Evolutionary conservation across 2,329 filamentous ascomycete genomes (phyloP).

Genomic region (Torrubiellomyces zombiae): DNA sequence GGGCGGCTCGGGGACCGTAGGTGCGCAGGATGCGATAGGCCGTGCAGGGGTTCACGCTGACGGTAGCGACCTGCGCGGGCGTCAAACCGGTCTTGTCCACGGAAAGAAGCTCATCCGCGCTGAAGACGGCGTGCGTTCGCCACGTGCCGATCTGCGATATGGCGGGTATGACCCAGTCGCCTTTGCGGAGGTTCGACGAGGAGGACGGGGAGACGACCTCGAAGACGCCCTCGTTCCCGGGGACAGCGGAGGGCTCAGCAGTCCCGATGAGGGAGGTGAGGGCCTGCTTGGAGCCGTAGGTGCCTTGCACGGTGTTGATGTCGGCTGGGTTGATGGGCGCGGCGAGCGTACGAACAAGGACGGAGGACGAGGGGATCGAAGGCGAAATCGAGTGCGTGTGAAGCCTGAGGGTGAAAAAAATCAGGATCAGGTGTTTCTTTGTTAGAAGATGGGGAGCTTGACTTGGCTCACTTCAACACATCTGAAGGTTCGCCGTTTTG

Average conservation of each 20-base stretch:
- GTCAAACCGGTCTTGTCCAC: conserved; percentile 57
- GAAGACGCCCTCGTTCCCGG: conserved; percentile 85
- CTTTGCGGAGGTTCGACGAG: conserved; percentile 39
- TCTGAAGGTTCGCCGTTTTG: conserved; percentile 60
- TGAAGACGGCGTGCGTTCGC: conserved; percentile 74
- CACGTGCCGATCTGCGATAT: conserved; percentile 77
- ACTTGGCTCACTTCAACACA: conserved; percentile 37
- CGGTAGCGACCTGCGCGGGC: conserved; percentile 67
- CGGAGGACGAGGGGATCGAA: conserved; percentile 41
- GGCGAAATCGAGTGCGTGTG: conserved; percentile 67
- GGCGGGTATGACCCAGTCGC: conserved; percentile 90
- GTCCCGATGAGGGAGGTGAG: conserved; percentile 69
- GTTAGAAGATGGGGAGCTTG: not conserved
- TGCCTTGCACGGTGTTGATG: conserved; percentile 94
- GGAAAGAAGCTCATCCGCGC: conserved; percentile 40
- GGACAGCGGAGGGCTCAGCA: conserved; percentile 55
- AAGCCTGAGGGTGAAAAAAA: conserved; percentile 25
- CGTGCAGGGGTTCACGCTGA: conserved; percentile 83
- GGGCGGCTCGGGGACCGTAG: conserved; percentile 39
- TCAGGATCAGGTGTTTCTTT: no score
- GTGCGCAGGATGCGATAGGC: conserved; percentile 86
- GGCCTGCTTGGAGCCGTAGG: conserved; percentile 72
- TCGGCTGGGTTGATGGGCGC: conserved; percentile 93
- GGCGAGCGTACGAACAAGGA: conserved; percentile 77
- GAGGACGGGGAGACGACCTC: conserved; percentile 63